Conservation (phyloP, 192 early-diverging fungal species). For the Glomus cerebriforme region DNA sequence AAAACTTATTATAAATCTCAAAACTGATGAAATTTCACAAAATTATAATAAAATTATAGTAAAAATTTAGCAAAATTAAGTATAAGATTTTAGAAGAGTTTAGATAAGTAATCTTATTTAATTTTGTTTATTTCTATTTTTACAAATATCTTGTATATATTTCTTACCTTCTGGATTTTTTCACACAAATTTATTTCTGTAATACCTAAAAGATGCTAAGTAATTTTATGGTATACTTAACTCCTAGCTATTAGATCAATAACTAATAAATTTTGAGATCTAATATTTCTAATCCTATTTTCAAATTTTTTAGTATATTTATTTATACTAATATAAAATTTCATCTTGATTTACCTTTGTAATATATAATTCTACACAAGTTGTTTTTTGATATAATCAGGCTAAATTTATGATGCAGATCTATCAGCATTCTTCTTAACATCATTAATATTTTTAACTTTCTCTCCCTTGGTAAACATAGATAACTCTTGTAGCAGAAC, state of each 20-base stretch:
- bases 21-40: too few relatives aligned
- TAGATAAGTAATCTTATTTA: too few relatives aligned
- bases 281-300: neutral
- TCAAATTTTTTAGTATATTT: neutral
- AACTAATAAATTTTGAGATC: neutral
- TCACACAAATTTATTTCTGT: neutral
- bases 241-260: neutral
- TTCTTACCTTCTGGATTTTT: neutral
- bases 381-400: too few relatives aligned
- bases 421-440: too few relatives aligned
- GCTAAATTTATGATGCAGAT: too few relatives aligned
- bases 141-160: neutral
- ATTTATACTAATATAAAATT: constrained; percentile 1
- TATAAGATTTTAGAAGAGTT: too few relatives aligned
- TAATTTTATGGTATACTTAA: neutral
- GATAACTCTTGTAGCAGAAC: too few relatives aligned
- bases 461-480: neutral
- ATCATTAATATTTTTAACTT: too few relatives aligned
- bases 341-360: neutral
- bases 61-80: too few relatives aligned
- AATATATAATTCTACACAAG: too few relatives aligned
- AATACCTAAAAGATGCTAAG: neutral
- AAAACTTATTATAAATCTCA: too few relatives aligned
- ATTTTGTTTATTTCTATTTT: constrained; percentile 2
- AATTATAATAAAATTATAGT: too few relatives aligned